Evolutionary conservation across 2,329 filamentous ascomycete genomes (phyloP).

Genomic region (Rhexocercosporidium sp.): DNA sequence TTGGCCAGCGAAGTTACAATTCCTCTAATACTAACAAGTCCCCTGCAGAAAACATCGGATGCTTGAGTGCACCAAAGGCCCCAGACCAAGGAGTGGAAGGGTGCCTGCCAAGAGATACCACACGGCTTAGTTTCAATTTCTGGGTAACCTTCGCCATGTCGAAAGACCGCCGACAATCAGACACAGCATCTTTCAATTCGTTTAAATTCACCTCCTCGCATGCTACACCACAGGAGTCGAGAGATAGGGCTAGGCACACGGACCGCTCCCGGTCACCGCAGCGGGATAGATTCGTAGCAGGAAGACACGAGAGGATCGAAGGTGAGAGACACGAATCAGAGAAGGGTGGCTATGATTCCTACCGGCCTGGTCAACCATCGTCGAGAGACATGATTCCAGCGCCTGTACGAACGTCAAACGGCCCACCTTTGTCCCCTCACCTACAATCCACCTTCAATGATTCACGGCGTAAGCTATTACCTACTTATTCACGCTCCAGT

Average conservation of each 20-base stretch:
- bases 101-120: not conserved
- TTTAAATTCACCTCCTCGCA: not conserved
- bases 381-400: conserved; percentile 2
- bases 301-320: not conserved
- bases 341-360: not conserved
- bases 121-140: not conserved
- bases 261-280: not conserved
- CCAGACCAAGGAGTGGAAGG: not conserved
- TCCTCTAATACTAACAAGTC: not conserved
- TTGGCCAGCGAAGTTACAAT: not conserved
- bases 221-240: not conserved
- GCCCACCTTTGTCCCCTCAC: not conserved
- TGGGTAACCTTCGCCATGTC: not conserved
- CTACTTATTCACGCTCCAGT: not conserved
- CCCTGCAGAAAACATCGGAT: not conserved
- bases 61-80: not conserved
- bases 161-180: not conserved
- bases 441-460: not conserved
- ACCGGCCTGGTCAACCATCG: conserved; percentile 2
- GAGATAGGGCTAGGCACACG: not conserved
- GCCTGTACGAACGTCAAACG: not conserved
- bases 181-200: not conserved
- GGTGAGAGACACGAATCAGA: not conserved
- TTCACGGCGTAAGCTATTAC: conserved; percentile 1
- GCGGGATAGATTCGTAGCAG: not conserved